phyloP scores from a whole-genome alignment of 164 flowering plant genomes.

The Vitis rupestris region DNA sequence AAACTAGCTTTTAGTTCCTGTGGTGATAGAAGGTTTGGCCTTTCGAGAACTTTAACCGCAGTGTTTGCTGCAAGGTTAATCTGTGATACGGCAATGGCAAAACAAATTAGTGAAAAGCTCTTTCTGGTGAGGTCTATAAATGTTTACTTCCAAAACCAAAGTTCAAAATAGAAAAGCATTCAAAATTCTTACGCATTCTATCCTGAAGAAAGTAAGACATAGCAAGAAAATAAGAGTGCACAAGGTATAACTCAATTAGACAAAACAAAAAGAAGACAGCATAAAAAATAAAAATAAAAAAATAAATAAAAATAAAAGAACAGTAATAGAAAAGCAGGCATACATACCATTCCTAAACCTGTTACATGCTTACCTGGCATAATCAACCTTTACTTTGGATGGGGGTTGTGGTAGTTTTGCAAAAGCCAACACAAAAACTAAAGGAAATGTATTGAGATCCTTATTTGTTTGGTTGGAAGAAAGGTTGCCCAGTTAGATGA shows the following conservation, averaged over 20 bases:
- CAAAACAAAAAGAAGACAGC: too few relatives aligned
- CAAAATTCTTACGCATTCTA: too few relatives aligned
- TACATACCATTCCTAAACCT: not conserved
- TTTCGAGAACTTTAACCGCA: slow-evolving; percentile 27
- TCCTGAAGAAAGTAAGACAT: too few relatives aligned
- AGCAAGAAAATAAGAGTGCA: too few relatives aligned
- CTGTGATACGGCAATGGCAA: slow-evolving; percentile 17
- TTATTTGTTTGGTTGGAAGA: too few relatives aligned
- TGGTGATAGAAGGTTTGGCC: slow-evolving; percentile 30
- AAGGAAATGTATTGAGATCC: not conserved
- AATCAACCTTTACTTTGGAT: not conserved
- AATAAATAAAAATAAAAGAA: too few relatives aligned
- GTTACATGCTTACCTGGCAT: not conserved
- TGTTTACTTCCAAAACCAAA: not conserved
- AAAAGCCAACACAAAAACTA: too few relatives aligned
- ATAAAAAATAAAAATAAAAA: too few relatives aligned
- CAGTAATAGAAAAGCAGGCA: not conserved
- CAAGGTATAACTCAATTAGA: too few relatives aligned
- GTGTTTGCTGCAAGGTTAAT: slow-evolving; percentile 30
- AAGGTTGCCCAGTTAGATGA: too few relatives aligned
- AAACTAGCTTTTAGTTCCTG: slow-evolving; percentile 28
- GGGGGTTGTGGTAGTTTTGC: not conserved
- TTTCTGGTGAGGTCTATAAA: too few relatives aligned
- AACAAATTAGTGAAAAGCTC: not conserved
- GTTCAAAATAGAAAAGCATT: not conserved